Evolutionary conservation across 2,329 filamentous ascomycete species (phyloP).

Genomic region (Aspergillus viridinutans): DNA sequence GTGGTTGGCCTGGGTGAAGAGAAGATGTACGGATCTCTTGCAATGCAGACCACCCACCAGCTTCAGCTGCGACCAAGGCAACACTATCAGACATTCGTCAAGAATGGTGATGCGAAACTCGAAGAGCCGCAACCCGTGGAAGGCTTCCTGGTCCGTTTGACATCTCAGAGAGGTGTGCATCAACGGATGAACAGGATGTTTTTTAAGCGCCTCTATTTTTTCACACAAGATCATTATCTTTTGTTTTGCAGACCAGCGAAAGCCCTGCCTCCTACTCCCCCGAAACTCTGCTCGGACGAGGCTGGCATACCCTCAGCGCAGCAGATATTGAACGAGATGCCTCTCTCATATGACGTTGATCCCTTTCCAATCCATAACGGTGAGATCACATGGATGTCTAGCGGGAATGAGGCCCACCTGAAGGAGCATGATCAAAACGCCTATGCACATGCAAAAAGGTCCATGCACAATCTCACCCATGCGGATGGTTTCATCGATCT

Average conservation of each 20-base stretch:
- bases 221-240: slow-evolving; percentile 59
- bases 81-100: slow-evolving; percentile 56
- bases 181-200: slow-evolving; percentile 57
- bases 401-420: slow-evolving; percentile 44
- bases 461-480: slow-evolving; percentile 54
- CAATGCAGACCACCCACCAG: slow-evolving; percentile 63
- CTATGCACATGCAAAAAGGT: slow-evolving; percentile 55
- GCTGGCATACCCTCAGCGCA: slow-evolving; percentile 50
- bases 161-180: slow-evolving; percentile 58
- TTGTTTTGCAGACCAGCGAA: slow-evolving; percentile 59
- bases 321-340: slow-evolving; percentile 54
- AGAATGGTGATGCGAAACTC: slow-evolving; percentile 36
- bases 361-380: slow-evolving; percentile 56
- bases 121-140: slow-evolving; percentile 61
- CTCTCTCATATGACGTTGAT: slow-evolving; percentile 58
- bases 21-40: slow-evolving; percentile 66
- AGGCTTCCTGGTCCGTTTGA: slow-evolving; percentile 62
- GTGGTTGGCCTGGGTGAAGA: slow-evolving; percentile 62
- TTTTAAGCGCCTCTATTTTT: slow-evolving; percentile 63
- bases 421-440: slow-evolving; percentile 55
- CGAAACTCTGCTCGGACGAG: slow-evolving; percentile 46
- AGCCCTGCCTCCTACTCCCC: slow-evolving; percentile 56
- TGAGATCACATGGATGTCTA: slow-evolving; percentile 54
- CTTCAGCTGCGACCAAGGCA: slow-evolving; percentile 62
- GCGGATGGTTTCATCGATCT: slow-evolving; percentile 64